A percentile compares a stretch with the other conserved stretches of the same genome.
Conservation (phyloP, 768 basidiomycete genomes). For the Krasilnikovozyma curviuscula region DNA sequence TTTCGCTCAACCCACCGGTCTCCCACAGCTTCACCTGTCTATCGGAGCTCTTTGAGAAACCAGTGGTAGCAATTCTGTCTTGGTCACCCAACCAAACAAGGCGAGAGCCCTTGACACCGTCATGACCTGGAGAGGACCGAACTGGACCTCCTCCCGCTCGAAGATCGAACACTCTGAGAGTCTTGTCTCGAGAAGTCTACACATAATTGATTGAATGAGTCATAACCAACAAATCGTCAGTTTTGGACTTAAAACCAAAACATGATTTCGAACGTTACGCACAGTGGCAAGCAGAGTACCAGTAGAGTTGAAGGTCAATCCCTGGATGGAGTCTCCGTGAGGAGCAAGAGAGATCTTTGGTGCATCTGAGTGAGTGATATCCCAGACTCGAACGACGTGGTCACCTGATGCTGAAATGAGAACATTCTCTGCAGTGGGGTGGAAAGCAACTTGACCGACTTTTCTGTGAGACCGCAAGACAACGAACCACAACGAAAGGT, state of each 20-base stretch:
- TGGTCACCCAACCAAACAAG: constrained; percentile 78
- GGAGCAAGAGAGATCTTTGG: constrained; percentile 44
- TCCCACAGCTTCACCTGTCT: constrained; percentile 84
- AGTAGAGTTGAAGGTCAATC: constrained; percentile 56
- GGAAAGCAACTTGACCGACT: constrained; percentile 83
- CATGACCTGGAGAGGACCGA: constrained; percentile 63
- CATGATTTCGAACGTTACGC: constrained; percentile 8
- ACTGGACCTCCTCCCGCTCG: constrained; percentile 64
- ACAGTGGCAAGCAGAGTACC: constrained; percentile 62
- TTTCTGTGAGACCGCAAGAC: constrained; percentile 34
- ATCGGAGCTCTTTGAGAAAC: constrained; percentile 93
- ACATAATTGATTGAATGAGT: not conserved
- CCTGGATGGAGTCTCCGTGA: constrained; percentile 75
- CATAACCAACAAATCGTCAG: too few relatives aligned
- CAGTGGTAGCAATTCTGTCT: constrained; percentile 80
- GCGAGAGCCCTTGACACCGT: constrained; percentile 78
- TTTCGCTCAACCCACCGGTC: constrained; percentile 46
- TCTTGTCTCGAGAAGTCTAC: constrained; percentile 70
- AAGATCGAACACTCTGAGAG: constrained; percentile 80
- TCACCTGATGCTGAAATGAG: constrained; percentile 64
- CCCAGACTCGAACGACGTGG: constrained; percentile 77
- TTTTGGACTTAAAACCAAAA: too few relatives aligned
- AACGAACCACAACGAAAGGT: too few relatives aligned
- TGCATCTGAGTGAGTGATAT: constrained; percentile 53
- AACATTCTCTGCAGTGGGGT: constrained; percentile 73